Evolutionary conservation across 257 asterid genomes (phyloP), one percentile per base, ranked within the genome.

Genomic region (Galeopsis tetrahit): DNA sequence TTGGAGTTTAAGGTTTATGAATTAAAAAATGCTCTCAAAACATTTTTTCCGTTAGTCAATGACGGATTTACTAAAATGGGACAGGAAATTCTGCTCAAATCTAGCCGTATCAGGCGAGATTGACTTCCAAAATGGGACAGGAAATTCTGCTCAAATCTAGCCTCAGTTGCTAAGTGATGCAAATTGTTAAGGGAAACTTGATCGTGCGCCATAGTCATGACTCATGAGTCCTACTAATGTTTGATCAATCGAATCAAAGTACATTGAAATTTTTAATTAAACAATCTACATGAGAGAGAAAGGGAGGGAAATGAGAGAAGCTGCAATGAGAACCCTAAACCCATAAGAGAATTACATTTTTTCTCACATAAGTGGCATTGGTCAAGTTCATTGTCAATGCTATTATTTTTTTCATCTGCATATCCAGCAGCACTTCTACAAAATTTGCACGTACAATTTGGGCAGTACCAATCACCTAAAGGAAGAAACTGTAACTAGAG

Each of bases 401-500:
- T 63, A 68, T 70, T 59, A n/a, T 66, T 78, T 68, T 78, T 87
- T 59, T 77, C 83, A 72, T 75, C 62, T 49, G 48, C 82, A 75
- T 43, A 68, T 62, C 63, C 80, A 75, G 65, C 59, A 40, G 80
- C 78, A 68, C 71, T 46, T 68, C 88, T 95, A 85, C 97, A 92
- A 78, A 87, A 86, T 83, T 88, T 90, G 88, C 99, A 95, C 2
- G 80, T 82, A 83, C 98, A 95, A 66, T 87, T 82, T 59, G 95
- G 93, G 80, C 99, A 95, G 77, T 90, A 89, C 99, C 99, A 95
- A 95, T 92, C 98, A 36, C 96, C 98, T 6, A 76, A 78, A 67
- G 98, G 99, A 86, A 88, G 92, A 80, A 77, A 80, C 98, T 92
- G 88, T 75, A 79, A 69, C 15, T 44, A 60, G 66, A 79, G 44